Evolutionary conservation across 2,329 filamentous ascomycete genomes (phyloP).

Genomic region (Nectriaceae sp.): DNA sequence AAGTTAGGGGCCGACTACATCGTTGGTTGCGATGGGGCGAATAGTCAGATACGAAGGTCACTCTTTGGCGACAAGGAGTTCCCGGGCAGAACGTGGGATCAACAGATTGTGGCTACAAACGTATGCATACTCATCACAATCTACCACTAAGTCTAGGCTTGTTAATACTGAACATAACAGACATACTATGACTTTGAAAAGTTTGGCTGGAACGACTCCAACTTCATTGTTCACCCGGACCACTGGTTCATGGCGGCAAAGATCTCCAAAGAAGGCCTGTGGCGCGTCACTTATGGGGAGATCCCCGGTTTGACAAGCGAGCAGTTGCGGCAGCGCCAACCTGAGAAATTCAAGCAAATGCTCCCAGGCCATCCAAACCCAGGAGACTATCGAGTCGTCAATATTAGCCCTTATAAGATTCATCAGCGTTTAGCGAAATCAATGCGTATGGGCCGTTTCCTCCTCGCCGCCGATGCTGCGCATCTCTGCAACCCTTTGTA

Average conservation of each 20-base stretch:
- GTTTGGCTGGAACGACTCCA: slow-evolving; percentile 55
- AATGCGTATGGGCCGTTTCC: slow-evolving; percentile 58
- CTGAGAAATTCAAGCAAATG: slow-evolving; percentile 50
- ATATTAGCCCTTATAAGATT: slow-evolving; percentile 61
- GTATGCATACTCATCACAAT: slow-evolving; percentile 34
- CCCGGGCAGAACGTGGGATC: slow-evolving; percentile 61
- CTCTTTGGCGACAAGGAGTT: slow-evolving; percentile 55
- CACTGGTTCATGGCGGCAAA: slow-evolving; percentile 63
- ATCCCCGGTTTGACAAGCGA: slow-evolving; percentile 52
- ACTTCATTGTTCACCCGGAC: slow-evolving; percentile 63
- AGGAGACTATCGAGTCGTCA: slow-evolving; percentile 52
- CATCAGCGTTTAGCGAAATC: slow-evolving; percentile 60
- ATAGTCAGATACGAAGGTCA: slow-evolving; percentile 47
- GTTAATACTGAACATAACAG: slow-evolving; percentile 32
- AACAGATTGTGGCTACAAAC: slow-evolving; percentile 64
- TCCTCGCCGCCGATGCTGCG: slow-evolving; percentile 63
- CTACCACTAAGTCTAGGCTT: neutral
- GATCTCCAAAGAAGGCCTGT: slow-evolving; percentile 60
- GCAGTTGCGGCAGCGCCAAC: slow-evolving; percentile 54
- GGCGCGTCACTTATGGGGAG: slow-evolving; percentile 66
- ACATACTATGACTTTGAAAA: slow-evolving; percentile 63
- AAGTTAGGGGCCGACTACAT: slow-evolving; percentile 53
- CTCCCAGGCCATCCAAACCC: slow-evolving; percentile 10
- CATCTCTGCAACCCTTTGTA: slow-evolving; percentile 52
- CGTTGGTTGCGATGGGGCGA: slow-evolving; percentile 58